phyloP scores from a whole-genome alignment of 441 rosid genomes.

The Rhodomyrtus psidioides region DNA sequence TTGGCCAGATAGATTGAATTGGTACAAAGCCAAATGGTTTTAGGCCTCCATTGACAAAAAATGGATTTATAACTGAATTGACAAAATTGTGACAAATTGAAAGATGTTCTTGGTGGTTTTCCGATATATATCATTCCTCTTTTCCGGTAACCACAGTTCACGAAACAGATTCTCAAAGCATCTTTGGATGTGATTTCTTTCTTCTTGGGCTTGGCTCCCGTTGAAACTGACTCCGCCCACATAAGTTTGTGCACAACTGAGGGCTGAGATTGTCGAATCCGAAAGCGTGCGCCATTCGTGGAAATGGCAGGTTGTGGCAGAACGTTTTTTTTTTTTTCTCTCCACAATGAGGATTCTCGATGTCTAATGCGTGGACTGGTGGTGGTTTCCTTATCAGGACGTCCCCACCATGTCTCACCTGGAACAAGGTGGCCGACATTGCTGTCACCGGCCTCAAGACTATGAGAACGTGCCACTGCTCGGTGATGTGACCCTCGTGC shows the following conservation, averaged over 20 bases:
- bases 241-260: not conserved
- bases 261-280: not conserved
- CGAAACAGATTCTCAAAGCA: not conserved
- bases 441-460: not conserved
- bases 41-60: no score
- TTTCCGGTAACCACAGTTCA: not conserved
- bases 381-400: not conserved
- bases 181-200: not conserved
- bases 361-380: not conserved
- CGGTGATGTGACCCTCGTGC: not conserved
- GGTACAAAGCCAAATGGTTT: no score
- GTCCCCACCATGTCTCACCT: not conserved
- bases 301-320: not conserved
- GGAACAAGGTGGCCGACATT: not conserved
- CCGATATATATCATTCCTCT: not conserved
- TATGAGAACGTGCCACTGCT: not conserved
- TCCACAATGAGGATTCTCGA: not conserved
- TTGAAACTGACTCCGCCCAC: not conserved
- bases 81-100: no score
- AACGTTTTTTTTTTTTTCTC: no score
- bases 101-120: no score
- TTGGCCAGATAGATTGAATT: no score
- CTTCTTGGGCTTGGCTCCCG: not conserved
- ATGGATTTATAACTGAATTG: no score
- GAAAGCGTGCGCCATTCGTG: not conserved